Percentiles rank a stretch among this genome's conserved stretches.
Evolutionary conservation across 371 early-diverging fungal genomes (phyloP).

Genomic region (Funneliformis caledonium): DNA sequence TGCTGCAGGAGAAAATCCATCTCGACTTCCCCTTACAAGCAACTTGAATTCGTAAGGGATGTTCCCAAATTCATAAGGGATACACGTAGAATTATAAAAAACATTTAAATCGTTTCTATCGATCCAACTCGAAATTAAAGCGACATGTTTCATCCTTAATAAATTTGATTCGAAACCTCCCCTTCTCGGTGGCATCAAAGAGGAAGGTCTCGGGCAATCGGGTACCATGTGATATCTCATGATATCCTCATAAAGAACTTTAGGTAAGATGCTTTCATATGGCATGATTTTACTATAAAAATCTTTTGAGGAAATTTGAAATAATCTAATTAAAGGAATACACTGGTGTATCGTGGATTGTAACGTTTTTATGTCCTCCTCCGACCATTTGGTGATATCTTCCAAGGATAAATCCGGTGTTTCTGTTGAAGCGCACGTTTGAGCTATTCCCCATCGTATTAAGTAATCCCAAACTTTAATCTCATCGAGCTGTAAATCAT

Average conservation of each 20-base stretch:
- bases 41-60: slow-evolving; percentile 34
- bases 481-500: slow-evolving; percentile 32
- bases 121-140: slow-evolving; percentile 27
- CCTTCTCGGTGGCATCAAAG: slow-evolving; percentile 15
- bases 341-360: slow-evolving; percentile 8
- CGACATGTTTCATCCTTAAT: slow-evolving; percentile 18
- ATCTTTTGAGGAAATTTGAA: slow-evolving; percentile 29
- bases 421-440: background rate
- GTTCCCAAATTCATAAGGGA: slow-evolving; percentile 22
- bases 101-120: slow-evolving; percentile 27
- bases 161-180: slow-evolving; percentile 25
- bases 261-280: slow-evolving; percentile 20
- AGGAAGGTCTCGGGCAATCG: background rate
- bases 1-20: slow-evolving; percentile 25
- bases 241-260: background rate
- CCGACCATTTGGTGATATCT: slow-evolving; percentile 4
- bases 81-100: slow-evolving; percentile 5
- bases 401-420: background rate
- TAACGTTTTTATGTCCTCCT: slow-evolving; percentile 13
- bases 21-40: slow-evolving; percentile 28
- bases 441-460: slow-evolving; percentile 32
- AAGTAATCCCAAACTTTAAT: slow-evolving; percentile 33
- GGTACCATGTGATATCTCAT: slow-evolving; percentile 24
- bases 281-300: slow-evolving; percentile 17
- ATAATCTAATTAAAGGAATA: slow-evolving; percentile 35